Evolutionary conservation across 352 stramenopile species (phyloP).

Genomic region (Blastocystis sp.): DNA sequence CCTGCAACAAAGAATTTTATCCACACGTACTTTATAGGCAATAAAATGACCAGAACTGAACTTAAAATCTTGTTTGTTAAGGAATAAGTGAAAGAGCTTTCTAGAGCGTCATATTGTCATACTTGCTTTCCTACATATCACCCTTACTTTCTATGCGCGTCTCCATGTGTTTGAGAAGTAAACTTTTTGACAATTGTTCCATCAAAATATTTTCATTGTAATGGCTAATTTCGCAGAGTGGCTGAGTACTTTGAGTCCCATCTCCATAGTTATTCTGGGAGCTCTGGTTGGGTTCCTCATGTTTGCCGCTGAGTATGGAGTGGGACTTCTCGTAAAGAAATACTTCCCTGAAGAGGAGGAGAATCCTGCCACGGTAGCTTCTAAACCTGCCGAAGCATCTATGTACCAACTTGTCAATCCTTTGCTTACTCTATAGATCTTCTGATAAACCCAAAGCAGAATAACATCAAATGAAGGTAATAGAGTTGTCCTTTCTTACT

Average conservation of each 20-base stretch:
- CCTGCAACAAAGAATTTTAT: background rate
- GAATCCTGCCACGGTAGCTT: background rate
- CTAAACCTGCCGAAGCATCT: background rate
- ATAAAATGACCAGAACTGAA: conserved; percentile 60
- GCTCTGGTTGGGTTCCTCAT: background rate
- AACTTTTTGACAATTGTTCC: background rate
- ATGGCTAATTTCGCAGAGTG: conserved; percentile 12
- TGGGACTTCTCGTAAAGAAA: background rate
- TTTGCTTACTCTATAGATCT: background rate
- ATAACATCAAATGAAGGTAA: background rate
- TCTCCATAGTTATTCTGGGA: background rate
- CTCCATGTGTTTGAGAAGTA: background rate
- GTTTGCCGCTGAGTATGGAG: background rate
- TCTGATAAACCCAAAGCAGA: background rate
- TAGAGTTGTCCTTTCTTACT: background rate
- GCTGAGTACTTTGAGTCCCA: background rate
- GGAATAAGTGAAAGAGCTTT: conserved; percentile 52
- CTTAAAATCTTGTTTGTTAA: conserved; percentile 58
- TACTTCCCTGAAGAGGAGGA: background rate
- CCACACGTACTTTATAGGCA: background rate
- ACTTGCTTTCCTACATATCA: background rate
- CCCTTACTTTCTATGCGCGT: background rate
- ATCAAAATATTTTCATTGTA: background rate
- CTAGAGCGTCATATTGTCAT: background rate
- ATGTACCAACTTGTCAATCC: background rate